Conservation (phyloP, 2,329 filamentous ascomycete genomes). For the Colletotrichum tropicicola region DNA sequence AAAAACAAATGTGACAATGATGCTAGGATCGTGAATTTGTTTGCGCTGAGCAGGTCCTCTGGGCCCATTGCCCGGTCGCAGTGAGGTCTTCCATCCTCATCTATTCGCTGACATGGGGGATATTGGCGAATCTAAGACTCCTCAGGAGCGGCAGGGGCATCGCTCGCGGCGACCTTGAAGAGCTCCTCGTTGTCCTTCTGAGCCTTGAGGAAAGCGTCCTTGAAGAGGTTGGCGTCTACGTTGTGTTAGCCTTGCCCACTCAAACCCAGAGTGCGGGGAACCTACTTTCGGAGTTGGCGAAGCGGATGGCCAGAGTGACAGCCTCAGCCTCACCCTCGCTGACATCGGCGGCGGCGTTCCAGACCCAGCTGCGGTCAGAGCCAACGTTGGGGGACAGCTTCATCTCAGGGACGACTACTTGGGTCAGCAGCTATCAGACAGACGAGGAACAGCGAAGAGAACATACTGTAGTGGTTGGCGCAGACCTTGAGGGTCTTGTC, state of each 20-base stretch:
- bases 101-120: background rate
- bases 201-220: constrained; percentile 96
- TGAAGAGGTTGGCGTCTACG: constrained; percentile 93
- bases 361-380: constrained; percentile 98
- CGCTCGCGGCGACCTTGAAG: constrained; percentile 64
- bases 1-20: constrained; percentile 21
- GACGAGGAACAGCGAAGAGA: background rate
- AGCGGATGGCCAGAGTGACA: constrained; percentile 94
- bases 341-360: constrained; percentile 97
- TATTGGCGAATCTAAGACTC: constrained; percentile 13
- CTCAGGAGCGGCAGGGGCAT: constrained; percentile 34
- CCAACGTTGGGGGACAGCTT: constrained; percentile 98
- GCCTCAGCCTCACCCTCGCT: constrained; percentile 98
- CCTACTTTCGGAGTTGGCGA: constrained; percentile 97
- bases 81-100: constrained; percentile 5
- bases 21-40: constrained; percentile 21
- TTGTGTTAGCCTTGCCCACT: constrained; percentile 36
- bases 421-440: constrained; percentile 33
- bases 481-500: constrained; percentile 99
- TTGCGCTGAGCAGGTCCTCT: background rate
- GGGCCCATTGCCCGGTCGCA: background rate
- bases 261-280: constrained; percentile 33
- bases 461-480: constrained; percentile 98
- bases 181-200: constrained; percentile 95
- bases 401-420: constrained; percentile 93